phyloP scores from a whole-genome alignment of 352 stramenopile genomes.

The Elongisporangium undulatum region DNA sequence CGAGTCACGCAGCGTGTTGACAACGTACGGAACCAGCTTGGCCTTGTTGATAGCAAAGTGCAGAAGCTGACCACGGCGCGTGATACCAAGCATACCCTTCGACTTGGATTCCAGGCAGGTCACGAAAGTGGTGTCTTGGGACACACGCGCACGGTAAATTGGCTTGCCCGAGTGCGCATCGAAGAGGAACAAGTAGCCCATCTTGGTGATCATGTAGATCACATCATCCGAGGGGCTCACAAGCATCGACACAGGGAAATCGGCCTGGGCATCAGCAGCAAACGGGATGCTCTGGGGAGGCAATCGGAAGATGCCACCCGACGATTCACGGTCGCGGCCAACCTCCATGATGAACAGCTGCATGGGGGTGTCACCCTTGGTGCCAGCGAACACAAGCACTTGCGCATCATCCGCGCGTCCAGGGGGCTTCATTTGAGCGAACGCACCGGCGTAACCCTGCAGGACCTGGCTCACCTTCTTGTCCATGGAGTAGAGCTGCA shows the following conservation, averaged over 20 bases:
- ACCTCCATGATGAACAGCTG: constrained; percentile 99
- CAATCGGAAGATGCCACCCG: constrained; percentile 94
- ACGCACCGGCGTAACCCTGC: constrained; percentile 95
- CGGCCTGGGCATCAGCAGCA: constrained; percentile 92
- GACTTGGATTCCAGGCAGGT: constrained; percentile 87
- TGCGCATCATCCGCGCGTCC: constrained; percentile 91
- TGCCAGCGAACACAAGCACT: constrained; percentile 83
- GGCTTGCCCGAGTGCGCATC: constrained; percentile 98
- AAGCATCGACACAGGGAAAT: constrained; percentile 99
- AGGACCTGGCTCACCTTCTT: constrained; percentile 99
- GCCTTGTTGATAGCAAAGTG: constrained; percentile 97
- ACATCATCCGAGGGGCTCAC: constrained; percentile 91
- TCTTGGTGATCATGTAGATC: constrained; percentile 99
- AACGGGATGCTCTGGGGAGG: constrained; percentile 94
- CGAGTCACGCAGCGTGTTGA: constrained; percentile 97
- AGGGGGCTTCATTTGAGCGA: constrained; percentile 94
- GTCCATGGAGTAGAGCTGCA: constrained; percentile 98
- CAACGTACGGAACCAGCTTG: constrained; percentile 98
- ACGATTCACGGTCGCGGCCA: constrained; percentile 93
- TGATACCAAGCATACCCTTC: constrained; percentile 98
- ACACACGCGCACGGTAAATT: constrained; percentile 97
- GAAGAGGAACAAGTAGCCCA: constrained; percentile 99
- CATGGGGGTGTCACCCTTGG: constrained; percentile 76
- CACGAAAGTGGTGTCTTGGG: constrained; percentile 98
- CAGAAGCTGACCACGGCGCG: constrained; percentile 94